phyloP scores from a whole-genome alignment of 768 basidiomycete genomes.

The Panellus pusillus region DNA sequence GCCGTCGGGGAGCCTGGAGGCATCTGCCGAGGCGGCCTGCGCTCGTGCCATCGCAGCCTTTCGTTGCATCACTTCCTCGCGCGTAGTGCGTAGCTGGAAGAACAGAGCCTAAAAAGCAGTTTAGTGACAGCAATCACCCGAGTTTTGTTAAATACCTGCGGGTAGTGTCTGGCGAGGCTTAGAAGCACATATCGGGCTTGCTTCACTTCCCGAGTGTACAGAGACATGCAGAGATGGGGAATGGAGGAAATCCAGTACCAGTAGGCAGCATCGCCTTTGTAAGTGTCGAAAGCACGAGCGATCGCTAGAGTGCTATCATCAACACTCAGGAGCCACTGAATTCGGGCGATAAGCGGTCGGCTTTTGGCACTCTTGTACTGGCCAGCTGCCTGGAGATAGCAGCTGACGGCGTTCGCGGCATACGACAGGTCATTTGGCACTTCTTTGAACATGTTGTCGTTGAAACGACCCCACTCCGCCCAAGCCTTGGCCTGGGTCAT shows the following conservation, averaged over 20 bases:
- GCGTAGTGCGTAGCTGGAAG: conserved; percentile 87
- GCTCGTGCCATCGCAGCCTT: conserved; percentile 41
- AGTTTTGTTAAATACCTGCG: conserved; percentile 53
- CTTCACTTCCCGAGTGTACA: conserved; percentile 90
- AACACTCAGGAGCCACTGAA: conserved; percentile 94
- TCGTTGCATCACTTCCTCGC: conserved; percentile 59
- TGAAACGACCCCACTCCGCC: conserved; percentile 97
- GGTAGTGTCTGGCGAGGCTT: conserved; percentile 87
- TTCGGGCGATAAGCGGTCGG: conserved; percentile 84
- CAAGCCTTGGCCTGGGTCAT: conserved; percentile 94
- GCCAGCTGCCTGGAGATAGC: conserved; percentile 96
- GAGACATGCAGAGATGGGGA: conserved; percentile 87
- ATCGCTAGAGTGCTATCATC: conserved; percentile 77
- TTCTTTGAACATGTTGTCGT: conserved; percentile 92
- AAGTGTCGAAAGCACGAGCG: conserved; percentile 85
- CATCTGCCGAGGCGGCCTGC: conserved; percentile 30
- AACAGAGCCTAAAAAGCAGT: conserved; percentile 72
- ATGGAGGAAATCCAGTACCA: conserved; percentile 99
- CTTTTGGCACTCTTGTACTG: conserved; percentile 93
- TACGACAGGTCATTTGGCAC: conserved; percentile 67
- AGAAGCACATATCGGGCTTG: conserved; percentile 88
- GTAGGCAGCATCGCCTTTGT: conserved; percentile 93
- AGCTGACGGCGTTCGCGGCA: conserved; percentile 92
- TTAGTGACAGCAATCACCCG: conserved; percentile 5
- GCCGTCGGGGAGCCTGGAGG: conserved; percentile 28